A percentile compares a stretch with the other conserved stretches of the same genome.
phyloP scores from a whole-genome alignment of 495 filamentous ascomycete genomes.

The Haplographium delicatum region DNA sequence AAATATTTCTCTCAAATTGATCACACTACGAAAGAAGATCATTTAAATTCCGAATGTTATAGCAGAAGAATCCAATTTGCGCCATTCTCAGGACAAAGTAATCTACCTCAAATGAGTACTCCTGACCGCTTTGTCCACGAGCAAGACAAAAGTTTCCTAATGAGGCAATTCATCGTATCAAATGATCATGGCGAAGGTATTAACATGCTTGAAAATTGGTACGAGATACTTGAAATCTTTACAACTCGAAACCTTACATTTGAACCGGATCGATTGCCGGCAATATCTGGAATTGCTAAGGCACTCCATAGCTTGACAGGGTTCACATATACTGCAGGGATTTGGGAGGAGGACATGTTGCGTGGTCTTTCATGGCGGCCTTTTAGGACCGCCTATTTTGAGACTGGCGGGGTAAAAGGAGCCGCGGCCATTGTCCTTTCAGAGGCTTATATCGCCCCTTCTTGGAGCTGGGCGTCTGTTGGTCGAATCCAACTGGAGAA shows the following conservation, averaged over 20 bases:
- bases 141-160: too few species aligned
- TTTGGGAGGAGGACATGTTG: not conserved
- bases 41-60: too few species aligned
- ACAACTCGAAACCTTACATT: not conserved
- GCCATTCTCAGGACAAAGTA: too few species aligned
- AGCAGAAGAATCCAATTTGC: too few species aligned
- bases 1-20: too few species aligned
- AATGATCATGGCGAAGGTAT: too few species aligned
- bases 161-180: too few species aligned
- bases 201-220: conserved; percentile 2
- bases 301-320: not conserved
- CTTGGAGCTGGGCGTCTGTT: not conserved
- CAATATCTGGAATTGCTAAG: not conserved
- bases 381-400: not conserved
- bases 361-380: too few species aligned
- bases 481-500: too few species aligned
- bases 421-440: not conserved
- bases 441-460: not conserved
- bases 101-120: too few species aligned
- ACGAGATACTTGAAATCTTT: not conserved
- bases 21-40: too few species aligned
- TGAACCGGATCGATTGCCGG: conserved; percentile 4
- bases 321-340: not conserved
- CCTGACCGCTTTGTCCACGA: too few species aligned
- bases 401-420: not conserved